Base-by-base conservation (phyloP, 345 rosid species). In the Aurinia saxatilis region DNA sequence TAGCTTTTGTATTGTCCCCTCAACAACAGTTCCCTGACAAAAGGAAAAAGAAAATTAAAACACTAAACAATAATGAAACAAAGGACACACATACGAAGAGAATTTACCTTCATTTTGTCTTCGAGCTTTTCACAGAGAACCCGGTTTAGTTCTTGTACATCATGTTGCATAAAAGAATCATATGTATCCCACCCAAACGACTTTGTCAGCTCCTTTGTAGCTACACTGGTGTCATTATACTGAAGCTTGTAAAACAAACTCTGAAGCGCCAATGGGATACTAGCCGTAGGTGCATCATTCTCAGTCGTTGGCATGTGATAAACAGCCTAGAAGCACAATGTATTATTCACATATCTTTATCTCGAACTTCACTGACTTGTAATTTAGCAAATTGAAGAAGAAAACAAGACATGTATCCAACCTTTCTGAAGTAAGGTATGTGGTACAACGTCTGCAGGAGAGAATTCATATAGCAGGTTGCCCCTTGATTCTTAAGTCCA, bases 281-380 rank as follows among this genome's bases (percentile, higher is more conserved):
- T 92, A 56, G 91, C 96, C 4, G 90, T 49, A 35, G 98, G 98
- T 76, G 82, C 75, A 71, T 89, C 98, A 85, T 87, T 92, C 79
- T 88, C 96, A 51, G 98, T 92, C 60, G 98, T 92, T 40, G 98
- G 98, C 98, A 92, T 92, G 75, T 92, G 98, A 67, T 92, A 92
- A 44, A 92, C 98, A 37, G 98, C 96, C 98, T 91, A 84, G 65
- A 75, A 17, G 60, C 7, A 63, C 21, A 3, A 40, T 64, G 37
- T 38, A 57, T 49, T 58, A 50, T 51, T 52, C 50, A 73, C 67
- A 64, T 11, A 45, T 36, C 55, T 69, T 18, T 39, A 33, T 27
- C 50, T 17, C 50, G 40, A 48, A 38, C 42, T 34, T 15, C 10
- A 33, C 6, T 31, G 39, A 38, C 10, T 15, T 14, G 8, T 60